phyloP scores from a whole-genome alignment of 2,329 filamentous ascomycete genomes.

The Colletotrichum sublineola region DNA sequence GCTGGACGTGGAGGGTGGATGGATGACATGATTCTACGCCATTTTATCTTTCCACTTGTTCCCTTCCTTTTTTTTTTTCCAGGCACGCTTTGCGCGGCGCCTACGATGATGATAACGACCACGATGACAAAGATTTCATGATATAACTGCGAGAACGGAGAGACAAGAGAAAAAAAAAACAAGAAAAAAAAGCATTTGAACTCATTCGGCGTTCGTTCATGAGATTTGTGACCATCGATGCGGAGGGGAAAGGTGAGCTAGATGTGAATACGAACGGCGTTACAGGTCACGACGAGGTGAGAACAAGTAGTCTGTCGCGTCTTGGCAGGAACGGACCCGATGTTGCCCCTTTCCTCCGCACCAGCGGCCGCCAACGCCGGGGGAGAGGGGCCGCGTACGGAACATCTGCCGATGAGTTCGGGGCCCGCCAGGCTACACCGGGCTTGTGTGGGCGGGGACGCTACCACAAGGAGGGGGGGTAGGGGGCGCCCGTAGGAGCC shows the following conservation, averaged over 20 bases:
- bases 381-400: background rate
- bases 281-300: background rate
- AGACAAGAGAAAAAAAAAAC: constrained; percentile 10
- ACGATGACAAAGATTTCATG: constrained; percentile 24
- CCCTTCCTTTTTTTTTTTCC: background rate
- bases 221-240: background rate
- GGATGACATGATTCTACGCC: background rate
- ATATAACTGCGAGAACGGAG: constrained; percentile 14
- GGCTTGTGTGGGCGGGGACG: constrained; percentile 3
- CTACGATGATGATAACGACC: constrained; percentile 38
- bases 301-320: background rate
- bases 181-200: constrained; percentile 9
- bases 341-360: background rate
- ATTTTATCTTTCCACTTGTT: background rate
- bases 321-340: background rate
- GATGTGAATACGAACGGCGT: background rate
- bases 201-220: background rate
- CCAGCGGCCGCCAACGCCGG: too few species aligned
- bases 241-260: background rate
- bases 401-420: background rate
- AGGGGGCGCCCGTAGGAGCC: constrained; percentile 26
- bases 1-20: background rate
- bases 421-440: constrained; percentile 10
- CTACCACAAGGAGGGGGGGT: background rate
- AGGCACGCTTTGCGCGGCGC: constrained; percentile 14